phyloP scores from a whole-genome alignment of 306 rosid species.

The Clitoria ternatea region DNA sequence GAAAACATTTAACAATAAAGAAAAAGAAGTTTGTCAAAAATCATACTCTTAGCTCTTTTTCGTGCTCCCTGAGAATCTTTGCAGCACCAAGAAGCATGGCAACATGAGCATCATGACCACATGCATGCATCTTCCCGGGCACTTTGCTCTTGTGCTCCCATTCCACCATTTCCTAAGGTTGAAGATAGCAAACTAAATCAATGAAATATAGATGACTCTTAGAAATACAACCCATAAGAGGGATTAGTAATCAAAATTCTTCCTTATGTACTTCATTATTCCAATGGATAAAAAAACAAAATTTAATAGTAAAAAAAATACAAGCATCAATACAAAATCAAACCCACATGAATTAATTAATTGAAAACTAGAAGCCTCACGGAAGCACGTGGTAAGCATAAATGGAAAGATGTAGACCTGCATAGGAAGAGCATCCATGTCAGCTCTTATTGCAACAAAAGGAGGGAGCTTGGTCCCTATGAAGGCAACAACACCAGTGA shows the following conservation, averaged over 20 bases:
- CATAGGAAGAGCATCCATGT: slow-evolving; percentile 85
- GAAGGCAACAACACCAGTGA: slow-evolving; percentile 70
- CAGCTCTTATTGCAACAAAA: slow-evolving; percentile 84
- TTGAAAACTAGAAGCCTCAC: background rate
- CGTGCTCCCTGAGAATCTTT: slow-evolving; percentile 61
- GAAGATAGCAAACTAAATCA: background rate
- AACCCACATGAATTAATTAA: background rate
- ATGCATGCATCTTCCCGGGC: slow-evolving; percentile 92
- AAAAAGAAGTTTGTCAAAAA: background rate
- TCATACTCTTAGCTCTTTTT: slow-evolving; percentile 42
- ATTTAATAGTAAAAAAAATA: no score
- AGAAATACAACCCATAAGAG: background rate
- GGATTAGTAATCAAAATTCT: background rate
- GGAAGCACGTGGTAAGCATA: background rate
- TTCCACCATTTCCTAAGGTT: slow-evolving; percentile 64
- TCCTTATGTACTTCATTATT: no score
- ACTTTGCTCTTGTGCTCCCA: slow-evolving; percentile 93
- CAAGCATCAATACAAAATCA: background rate
- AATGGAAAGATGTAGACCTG: slow-evolving; percentile 39
- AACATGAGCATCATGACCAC: slow-evolving; percentile 96
- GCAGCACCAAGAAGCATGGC: slow-evolving; percentile 97
- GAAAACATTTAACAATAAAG: background rate
- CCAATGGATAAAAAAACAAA: no score
- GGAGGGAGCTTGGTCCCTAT: slow-evolving; percentile 69
- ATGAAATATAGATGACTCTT: background rate